Conservation (phyloP, 2,329 filamentous ascomycete species). For the Pyricularia grisea region DNA sequence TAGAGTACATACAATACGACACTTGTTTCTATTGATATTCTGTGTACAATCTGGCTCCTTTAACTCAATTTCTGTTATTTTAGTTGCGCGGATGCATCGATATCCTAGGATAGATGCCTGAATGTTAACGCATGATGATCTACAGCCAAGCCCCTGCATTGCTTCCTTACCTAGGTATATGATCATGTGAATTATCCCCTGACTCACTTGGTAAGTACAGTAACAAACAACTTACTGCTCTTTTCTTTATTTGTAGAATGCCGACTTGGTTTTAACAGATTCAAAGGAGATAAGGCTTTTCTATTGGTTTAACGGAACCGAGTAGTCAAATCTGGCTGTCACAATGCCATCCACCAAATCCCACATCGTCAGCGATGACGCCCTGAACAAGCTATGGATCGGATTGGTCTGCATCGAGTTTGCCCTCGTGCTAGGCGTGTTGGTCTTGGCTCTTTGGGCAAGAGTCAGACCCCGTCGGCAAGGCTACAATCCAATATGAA, state of each 20-base stretch:
- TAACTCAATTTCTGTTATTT: not conserved
- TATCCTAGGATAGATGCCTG: not conserved
- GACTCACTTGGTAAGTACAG: not conserved
- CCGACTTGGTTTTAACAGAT: not conserved
- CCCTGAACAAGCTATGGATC: not conserved
- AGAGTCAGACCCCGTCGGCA: not conserved
- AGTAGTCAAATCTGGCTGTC: not conserved
- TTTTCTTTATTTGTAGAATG: not conserved
- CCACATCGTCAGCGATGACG: not conserved
- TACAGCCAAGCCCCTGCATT: not conserved
- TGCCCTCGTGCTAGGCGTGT: not conserved
- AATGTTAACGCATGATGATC: not conserved
- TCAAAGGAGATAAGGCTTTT: not conserved
- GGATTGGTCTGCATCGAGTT: not conserved
- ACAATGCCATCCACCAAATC: not conserved
- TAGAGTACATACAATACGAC: not conserved
- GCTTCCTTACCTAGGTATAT: not conserved
- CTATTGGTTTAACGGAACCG: not conserved
- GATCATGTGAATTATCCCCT: not conserved
- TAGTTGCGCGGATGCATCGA: not conserved
- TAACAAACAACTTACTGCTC: not conserved
- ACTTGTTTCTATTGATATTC: not conserved
- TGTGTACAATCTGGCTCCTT: not conserved
- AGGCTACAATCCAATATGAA: not conserved
- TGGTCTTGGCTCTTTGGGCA: not conserved